Base-by-base conservation (phyloP, 768 basidiomycete genomes). In the Cystobasidium onofrii region DNA sequence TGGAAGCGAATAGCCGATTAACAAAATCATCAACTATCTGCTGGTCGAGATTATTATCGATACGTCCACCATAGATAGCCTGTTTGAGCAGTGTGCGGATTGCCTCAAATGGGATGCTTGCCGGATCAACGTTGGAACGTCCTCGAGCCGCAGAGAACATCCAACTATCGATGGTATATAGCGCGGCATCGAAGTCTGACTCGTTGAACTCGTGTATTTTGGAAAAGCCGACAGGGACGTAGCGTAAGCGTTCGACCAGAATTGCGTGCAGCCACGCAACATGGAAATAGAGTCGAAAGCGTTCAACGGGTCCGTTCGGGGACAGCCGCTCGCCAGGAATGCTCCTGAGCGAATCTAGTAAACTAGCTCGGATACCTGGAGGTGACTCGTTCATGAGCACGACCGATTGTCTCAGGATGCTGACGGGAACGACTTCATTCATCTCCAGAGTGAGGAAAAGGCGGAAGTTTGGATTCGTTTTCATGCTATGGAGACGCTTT, bases 201-300 rank as follows among this genome's bases (percentile, higher is more conserved):
- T 98, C 94, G 81, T 99, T 99, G 87, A 98, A 98, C 81, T 98
- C 96, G 82, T 98, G 98, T 0, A 85, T 85, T 82, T 96, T 92
- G 80, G 90, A 94, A 93, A 95, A 99, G 0, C 96, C 95, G 18
- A 99, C 83, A 6, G 96, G 96, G 10, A 89, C 90, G 81, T 97
- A 99, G 50, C 95, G 90, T 15, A 98, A 84, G 75, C 96, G 91
- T 81, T 98, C 96, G 82, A 96, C 94, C 0, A 98, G 89, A 23
- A 98, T 87, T 15, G 96, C 94, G 79, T 99, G 96, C 89, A 98
- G 96, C 94, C 95, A 99, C 0, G 96, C 91, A 34, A 98, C 86
- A 39, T 97, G 84, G 88, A 97, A 97, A 82, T 95, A 94, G 60
- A 98, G 81, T 4, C 96, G 87, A 46, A 89, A 85, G 81, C 96